Conservation (phyloP, 257 asterid genomes). For the Fraxinus americana region DNA sequence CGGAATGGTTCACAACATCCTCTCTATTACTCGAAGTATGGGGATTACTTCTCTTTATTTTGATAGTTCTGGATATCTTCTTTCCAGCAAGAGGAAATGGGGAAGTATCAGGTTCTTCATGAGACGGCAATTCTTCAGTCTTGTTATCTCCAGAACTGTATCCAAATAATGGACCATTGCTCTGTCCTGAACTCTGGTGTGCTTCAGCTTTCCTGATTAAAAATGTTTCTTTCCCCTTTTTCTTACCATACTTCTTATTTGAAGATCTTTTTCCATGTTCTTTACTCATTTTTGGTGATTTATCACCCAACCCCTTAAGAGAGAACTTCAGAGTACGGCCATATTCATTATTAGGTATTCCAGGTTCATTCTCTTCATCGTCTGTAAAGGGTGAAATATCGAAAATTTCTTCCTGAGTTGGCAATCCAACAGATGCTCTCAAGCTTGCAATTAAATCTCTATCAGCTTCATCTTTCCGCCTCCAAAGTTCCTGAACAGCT, state of each 20-base stretch:
- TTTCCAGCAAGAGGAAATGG: slow-evolving; percentile 51
- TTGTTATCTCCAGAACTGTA: slow-evolving; percentile 37
- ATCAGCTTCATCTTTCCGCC: slow-evolving; percentile 87
- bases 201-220: slow-evolving; percentile 37
- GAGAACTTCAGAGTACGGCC: slow-evolving; percentile 83
- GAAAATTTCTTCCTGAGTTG: slow-evolving; percentile 86
- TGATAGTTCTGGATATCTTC: slow-evolving; percentile 63
- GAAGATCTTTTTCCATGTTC: slow-evolving; percentile 72
- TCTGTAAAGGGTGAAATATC: slow-evolving; percentile 84
- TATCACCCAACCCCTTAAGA: slow-evolving; percentile 70
- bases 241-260: slow-evolving; percentile 68
- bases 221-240: slow-evolving; percentile 52
- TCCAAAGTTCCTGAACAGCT: slow-evolving; percentile 98
- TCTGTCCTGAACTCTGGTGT: slow-evolving; percentile 38
- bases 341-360: slow-evolving; percentile 52
- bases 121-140: slow-evolving; percentile 41
- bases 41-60: slow-evolving; percentile 60
- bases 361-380: slow-evolving; percentile 77
- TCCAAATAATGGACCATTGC: slow-evolving; percentile 40
- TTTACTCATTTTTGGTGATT: slow-evolving; percentile 74
- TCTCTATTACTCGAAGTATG: slow-evolving; percentile 43
- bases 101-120: slow-evolving; percentile 49
- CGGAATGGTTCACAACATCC: slow-evolving; percentile 48
- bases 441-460: slow-evolving; percentile 76
- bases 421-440: slow-evolving; percentile 96